Evolutionary conservation across 2,329 filamentous ascomycete genomes (phyloP), one percentile per base, ranked within the genome.

Genomic region (Xylaria sp.): DNA sequence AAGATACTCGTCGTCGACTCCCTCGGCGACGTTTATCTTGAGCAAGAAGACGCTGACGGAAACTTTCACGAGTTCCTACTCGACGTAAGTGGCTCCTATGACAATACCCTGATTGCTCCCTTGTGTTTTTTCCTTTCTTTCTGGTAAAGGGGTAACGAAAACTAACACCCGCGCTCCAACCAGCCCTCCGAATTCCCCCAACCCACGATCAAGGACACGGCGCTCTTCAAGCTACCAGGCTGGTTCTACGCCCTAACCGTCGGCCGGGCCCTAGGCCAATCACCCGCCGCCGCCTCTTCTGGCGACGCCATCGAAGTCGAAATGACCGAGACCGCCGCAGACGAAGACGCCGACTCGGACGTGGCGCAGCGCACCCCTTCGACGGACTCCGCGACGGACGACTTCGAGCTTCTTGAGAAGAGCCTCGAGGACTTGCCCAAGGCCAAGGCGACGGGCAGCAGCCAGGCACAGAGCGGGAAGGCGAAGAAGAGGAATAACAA

Each of bases 1-100:
- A 99, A 98, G 84, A 87, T 97, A 0, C 85, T 99, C 46, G 91
- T 99, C 65, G 96, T 99, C 3, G 95, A 99, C 81, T 93, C 93
- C 0, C 85, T 91, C 10, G 96, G 96, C 34, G 94, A 98, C 75
- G 96, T 99, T 13, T 99, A 93, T 78, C 85, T 99, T n/a, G 94
- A 98, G 81, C 93, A 97, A 78, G 88, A 93, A 76, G 93, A 94
- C 61, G 94, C 94, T 74, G 93, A 98, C 28, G 96, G 96, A 63
- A 89, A 92, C 65, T 87, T 89, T 39, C 88, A 92, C 74, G 93
- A 98, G 79, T 97, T 91, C 78, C 84, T 98, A 72, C 89, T 99
- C 69, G 95, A 99, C 79, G 90, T 98, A 83, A 86, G 92, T 88
- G 61, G 34, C 41, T 7, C 2, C 18, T 23, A 20, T 39, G 20